Evolutionary conservation across 176 grass and related monocot genomes (phyloP).

Genomic region (Tillandsia fasciculata): DNA sequence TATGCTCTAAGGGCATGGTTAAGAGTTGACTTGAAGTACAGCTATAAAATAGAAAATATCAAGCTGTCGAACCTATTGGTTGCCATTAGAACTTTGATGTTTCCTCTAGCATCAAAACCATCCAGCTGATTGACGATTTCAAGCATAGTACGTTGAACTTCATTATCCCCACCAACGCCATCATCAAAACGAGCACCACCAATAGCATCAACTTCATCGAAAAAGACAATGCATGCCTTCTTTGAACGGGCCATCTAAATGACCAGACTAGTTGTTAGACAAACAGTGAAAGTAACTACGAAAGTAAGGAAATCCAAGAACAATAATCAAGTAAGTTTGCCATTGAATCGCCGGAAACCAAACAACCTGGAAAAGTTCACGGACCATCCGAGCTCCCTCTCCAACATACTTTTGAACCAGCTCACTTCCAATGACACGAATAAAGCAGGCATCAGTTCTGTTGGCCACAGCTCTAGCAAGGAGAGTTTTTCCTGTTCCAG

Average conservation of each 20-base stretch:
- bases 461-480: conserved; percentile 30
- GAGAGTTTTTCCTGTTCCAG: conserved; percentile 33
- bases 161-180: conserved; percentile 4
- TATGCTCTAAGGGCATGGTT: not conserved
- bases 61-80: conserved; percentile 30
- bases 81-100: conserved; percentile 39
- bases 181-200: conserved; percentile 10
- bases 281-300: not conserved
- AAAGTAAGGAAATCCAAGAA: not conserved
- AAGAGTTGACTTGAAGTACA: not conserved
- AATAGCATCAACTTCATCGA: conserved; percentile 43
- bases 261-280: conserved; percentile 4
- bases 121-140: conserved; percentile 44
- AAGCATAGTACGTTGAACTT: conserved; percentile 25
- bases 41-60: not conserved
- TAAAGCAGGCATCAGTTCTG: conserved; percentile 29
- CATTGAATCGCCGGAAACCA: not conserved
- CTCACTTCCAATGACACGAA: conserved; percentile 26
- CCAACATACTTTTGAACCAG: conserved; percentile 32
- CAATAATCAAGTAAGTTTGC: too few relatives aligned
- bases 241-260: conserved; percentile 88
- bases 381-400: conserved; percentile 67
- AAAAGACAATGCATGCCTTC: conserved; percentile 97
- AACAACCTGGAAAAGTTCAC: conserved; percentile 79
- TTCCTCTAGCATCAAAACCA: conserved; percentile 25